phyloP scores from a whole-genome alignment of 495 filamentous ascomycete genomes.

The Penicillium manginii region DNA sequence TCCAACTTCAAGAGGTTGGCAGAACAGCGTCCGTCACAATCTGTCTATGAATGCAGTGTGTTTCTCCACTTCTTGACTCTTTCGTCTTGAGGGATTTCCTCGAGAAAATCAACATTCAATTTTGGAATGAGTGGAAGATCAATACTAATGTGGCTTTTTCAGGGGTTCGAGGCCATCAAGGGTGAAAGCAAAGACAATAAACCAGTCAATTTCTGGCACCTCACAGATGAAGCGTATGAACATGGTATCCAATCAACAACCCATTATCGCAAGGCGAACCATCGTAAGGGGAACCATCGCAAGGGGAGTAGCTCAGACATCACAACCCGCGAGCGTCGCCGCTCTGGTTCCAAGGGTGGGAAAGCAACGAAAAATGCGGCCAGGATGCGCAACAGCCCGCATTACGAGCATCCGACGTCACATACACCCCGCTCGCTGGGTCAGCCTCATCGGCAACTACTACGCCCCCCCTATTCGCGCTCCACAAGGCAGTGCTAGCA shows the following conservation, averaged over 20 bases:
- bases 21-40: conserved; percentile 97
- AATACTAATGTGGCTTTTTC: conserved; percentile 17
- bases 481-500: neutral
- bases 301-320: conserved; percentile 48
- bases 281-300: conserved; percentile 49
- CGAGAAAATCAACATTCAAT: neutral
- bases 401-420: conserved; percentile 21
- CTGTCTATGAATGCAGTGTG: conserved; percentile 94
- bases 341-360: conserved; percentile 60
- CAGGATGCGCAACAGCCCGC: conserved; percentile 24
- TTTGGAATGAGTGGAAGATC: neutral
- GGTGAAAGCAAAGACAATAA: conserved; percentile 56
- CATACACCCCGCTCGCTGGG: conserved; percentile 10
- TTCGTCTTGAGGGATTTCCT: conserved; percentile 5
- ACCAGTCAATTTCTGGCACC: conserved; percentile 64
- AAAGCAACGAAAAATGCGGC: conserved; percentile 48
- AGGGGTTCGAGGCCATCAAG: conserved; percentile 70
- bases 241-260: conserved; percentile 76
- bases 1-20: conserved; percentile 77
- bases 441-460: conserved; percentile 14
- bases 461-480: neutral
- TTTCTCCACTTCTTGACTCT: conserved; percentile 15
- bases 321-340: conserved; percentile 54
- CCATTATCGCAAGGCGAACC: conserved; percentile 62
- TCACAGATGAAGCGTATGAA: conserved; percentile 62